These are phyloP conservation scores for Gyrodon lividus DNA, from an alignment of 768 basidiomycete genomes.

Conservation along the genomic window DNA sequence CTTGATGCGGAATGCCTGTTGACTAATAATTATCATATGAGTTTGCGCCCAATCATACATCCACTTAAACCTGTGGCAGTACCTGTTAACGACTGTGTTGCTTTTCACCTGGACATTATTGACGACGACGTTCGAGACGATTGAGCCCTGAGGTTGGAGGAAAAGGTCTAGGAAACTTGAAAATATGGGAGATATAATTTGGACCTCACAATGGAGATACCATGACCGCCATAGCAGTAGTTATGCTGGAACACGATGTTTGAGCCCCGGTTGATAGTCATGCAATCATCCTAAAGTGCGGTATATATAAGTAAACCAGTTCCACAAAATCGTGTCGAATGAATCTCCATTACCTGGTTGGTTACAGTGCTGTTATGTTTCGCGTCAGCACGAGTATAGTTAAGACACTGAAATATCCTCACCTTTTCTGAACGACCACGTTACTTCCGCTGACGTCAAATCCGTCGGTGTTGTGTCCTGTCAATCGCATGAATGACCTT, in stretches of 20 bases:
- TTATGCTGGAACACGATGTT: constrained; percentile 52
- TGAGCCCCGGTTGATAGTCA: constrained; percentile 48
- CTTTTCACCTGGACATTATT: constrained; percentile 45
- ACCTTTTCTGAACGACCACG: constrained; percentile 34
- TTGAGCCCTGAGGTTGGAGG: constrained; percentile 6
- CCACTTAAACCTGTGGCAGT: not conserved
- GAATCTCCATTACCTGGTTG: too few relatives aligned
- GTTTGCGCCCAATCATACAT: not conserved
- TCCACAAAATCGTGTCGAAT: too few relatives aligned
- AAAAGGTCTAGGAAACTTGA: too few relatives aligned
- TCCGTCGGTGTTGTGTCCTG: constrained; percentile 51
- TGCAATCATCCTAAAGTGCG: constrained; percentile 52
- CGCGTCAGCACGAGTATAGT: not conserved
- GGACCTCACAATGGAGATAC: constrained; percentile 49
- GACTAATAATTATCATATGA: constrained; percentile 27
- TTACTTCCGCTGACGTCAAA: constrained; percentile 42
- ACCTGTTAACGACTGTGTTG: constrained; percentile 61
- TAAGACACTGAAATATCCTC: not conserved
- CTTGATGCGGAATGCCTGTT: constrained; percentile 63
- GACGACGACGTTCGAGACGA: constrained; percentile 45
- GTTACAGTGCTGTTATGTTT: too few relatives aligned
- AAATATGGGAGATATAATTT: too few relatives aligned
- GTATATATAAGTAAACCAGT: too few relatives aligned
- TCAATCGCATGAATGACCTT: not conserved
- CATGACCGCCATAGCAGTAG: constrained; percentile 58